Conservation (phyloP, 176 grass and related monocot species). For the Bromus sterilis region DNA sequence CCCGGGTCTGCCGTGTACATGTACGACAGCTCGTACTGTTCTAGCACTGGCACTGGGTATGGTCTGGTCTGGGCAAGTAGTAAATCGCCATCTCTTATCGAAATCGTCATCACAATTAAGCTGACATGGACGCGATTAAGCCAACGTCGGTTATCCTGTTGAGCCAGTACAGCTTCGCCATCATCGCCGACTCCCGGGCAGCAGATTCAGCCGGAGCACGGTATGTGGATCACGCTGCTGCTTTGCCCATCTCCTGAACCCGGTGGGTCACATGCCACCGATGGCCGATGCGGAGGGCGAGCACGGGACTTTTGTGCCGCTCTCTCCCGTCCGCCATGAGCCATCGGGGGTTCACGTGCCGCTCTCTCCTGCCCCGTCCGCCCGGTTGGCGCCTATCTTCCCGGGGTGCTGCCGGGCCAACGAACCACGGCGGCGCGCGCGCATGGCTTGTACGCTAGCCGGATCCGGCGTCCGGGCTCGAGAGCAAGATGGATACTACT, state of each 20-base stretch:
- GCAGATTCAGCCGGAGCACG: background rate
- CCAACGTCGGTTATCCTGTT: background rate
- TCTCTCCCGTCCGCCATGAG: background rate
- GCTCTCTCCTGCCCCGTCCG: background rate
- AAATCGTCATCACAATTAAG: background rate
- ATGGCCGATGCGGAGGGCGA: too few species aligned
- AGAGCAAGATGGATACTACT: background rate
- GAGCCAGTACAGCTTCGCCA: background rate
- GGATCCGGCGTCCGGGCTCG: background rate
- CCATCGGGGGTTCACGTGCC: conserved; percentile 4
- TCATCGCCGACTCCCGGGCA: too few species aligned
- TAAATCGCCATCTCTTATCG: background rate
- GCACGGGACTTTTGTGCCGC: background rate
- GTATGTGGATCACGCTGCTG: too few species aligned
- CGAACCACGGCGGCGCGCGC: background rate
- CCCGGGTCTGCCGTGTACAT: background rate
- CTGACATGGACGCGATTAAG: too few species aligned
- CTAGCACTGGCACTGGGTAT: background rate
- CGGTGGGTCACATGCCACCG: background rate
- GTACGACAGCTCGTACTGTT: background rate
- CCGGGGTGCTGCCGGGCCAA: background rate
- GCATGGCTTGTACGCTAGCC: background rate
- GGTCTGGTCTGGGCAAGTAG: background rate
- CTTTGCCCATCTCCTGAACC: background rate
- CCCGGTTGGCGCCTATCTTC: background rate